Percentiles rank a stretch among this genome's conserved stretches.
Evolutionary conservation across 2,329 filamentous ascomycete species (phyloP).

Genomic region (Cryoendolithus antarcticus): DNA sequence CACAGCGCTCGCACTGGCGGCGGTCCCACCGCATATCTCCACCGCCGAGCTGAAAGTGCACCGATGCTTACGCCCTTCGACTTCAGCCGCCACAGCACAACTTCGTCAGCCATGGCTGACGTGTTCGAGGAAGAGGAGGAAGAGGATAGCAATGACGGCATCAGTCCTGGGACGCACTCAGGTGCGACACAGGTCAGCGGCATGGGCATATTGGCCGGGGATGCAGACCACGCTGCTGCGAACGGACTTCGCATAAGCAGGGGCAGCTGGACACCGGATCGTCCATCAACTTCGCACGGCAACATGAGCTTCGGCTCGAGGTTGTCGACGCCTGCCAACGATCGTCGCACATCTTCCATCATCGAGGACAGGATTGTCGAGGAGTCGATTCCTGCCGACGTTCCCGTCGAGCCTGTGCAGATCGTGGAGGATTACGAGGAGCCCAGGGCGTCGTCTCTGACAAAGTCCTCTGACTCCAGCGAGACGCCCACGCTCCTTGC

Average conservation of each 20-base stretch:
- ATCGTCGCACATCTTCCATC: slow-evolving; percentile 19
- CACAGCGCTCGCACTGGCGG: slow-evolving; percentile 42
- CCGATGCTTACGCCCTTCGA: slow-evolving; percentile 70
- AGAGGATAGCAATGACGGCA: slow-evolving; percentile 20
- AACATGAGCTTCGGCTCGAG: slow-evolving; percentile 7
- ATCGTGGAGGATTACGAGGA: slow-evolving; percentile 37
- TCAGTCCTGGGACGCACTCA: slow-evolving; percentile 4
- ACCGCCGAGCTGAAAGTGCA: slow-evolving; percentile 67
- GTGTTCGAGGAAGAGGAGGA: slow-evolving; percentile 80
- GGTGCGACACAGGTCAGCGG: slow-evolving; percentile 28
- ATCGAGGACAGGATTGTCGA: slow-evolving; percentile 24
- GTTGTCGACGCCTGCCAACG: slow-evolving; percentile 15
- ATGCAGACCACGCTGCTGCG: slow-evolving; percentile 11
- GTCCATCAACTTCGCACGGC: slow-evolving; percentile 4
- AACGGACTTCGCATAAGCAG: slow-evolving; percentile 6
- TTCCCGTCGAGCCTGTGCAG: slow-evolving; percentile 27
- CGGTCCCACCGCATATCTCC: slow-evolving; percentile 19
- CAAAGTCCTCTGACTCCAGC: slow-evolving; percentile 39
- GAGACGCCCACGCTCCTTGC: slow-evolving; percentile 25
- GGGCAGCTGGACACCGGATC: slow-evolving; percentile 12
- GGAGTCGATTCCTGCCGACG: slow-evolving; percentile 27
- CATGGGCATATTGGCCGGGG: slow-evolving; percentile 21
- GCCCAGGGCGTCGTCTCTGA: slow-evolving; percentile 35
- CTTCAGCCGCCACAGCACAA: slow-evolving; percentile 15
- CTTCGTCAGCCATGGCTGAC: slow-evolving; percentile 62